Conservation (phyloP, 495 filamentous ascomycete species). For the Neurospora sp. region DNA sequence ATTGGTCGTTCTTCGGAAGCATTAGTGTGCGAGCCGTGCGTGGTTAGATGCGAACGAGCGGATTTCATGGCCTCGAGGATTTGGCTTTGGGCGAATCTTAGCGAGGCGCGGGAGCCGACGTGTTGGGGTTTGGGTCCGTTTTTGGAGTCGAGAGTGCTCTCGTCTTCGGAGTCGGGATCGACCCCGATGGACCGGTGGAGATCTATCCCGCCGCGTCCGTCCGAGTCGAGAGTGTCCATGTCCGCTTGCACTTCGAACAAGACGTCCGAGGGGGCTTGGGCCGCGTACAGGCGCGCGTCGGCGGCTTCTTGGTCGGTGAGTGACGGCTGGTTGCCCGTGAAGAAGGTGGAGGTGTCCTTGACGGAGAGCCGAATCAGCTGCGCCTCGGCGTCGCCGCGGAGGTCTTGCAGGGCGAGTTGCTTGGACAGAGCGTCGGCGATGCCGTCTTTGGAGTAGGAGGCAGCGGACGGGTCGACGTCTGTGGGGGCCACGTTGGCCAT, state of each 20-base stretch:
- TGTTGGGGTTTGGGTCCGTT: conserved; percentile 44
- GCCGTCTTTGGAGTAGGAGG: conserved; percentile 41
- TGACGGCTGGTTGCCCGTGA: conserved; percentile 47
- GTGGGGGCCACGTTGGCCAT: conserved; percentile 73
- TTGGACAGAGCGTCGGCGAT: conserved; percentile 68
- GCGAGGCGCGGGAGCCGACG: conserved; percentile 49
- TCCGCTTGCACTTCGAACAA: conserved; percentile 53
- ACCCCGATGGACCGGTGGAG: conserved; percentile 50
- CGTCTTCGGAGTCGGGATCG: conserved; percentile 56
- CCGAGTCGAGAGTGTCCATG: conserved; percentile 40
- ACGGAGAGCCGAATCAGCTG: conserved; percentile 75
- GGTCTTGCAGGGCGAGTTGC: conserved; percentile 68
- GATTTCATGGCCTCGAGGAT: conserved; percentile 37
- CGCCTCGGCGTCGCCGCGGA: conserved; percentile 62
- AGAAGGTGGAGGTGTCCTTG: conserved; percentile 73
- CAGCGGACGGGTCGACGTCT: conserved; percentile 43
- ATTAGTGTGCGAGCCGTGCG: conserved; percentile 8
- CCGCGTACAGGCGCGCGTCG: conserved; percentile 48
- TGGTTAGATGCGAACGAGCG: neutral
- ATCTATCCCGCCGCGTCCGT: conserved; percentile 40
- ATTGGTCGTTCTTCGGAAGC: conserved; percentile 39
- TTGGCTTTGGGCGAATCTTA: conserved; percentile 43
- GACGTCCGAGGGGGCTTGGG: conserved; percentile 58
- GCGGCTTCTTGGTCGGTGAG: conserved; percentile 28
- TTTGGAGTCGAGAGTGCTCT: conserved; percentile 24